These are phyloP conservation scores for Yamadazyma scolyti DNA, from an alignment of 805 yeast genomes.

Conservation along the genomic window DNA sequence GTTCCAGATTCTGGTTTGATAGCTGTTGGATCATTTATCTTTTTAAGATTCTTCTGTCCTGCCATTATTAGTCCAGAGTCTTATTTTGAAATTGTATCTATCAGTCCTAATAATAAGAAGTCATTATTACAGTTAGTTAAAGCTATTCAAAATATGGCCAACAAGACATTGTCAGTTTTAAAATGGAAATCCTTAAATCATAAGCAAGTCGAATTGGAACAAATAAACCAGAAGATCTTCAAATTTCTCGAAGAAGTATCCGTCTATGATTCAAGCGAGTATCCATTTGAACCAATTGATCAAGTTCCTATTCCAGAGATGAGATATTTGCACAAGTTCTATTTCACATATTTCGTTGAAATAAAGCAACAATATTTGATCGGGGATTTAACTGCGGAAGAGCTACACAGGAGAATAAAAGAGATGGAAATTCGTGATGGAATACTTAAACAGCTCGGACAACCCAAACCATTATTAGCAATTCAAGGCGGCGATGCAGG, in stretches of 20 bases:
- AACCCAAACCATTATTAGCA: conserved; percentile 45
- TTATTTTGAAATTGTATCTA: conserved; percentile 28
- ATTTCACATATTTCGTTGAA: conserved; percentile 29
- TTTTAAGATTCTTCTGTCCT: conserved; percentile 83
- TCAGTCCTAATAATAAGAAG: conserved; percentile 46
- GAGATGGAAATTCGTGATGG: conserved; percentile 42
- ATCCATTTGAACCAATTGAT: conserved; percentile 22
- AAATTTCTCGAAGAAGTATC: conserved; percentile 26
- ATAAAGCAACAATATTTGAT: conserved; percentile 27
- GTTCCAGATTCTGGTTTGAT: conserved; percentile 58
- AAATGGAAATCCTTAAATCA: conserved; percentile 58
- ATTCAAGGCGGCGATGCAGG: conserved; percentile 41
- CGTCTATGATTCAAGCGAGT: conserved; percentile 11
- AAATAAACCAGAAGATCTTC: conserved; percentile 24
- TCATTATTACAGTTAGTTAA: conserved; percentile 77
- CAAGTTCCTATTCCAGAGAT: conserved; percentile 34
- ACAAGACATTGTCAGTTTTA: conserved; percentile 63
- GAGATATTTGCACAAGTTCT: conserved; percentile 38
- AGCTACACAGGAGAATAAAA: conserved; percentile 19
- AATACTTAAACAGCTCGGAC: conserved; percentile 49
- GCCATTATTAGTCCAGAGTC: conserved; percentile 87
- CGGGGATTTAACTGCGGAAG: conserved; percentile 15
- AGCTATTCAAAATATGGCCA: conserved; percentile 81
- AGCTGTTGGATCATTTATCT: conserved; percentile 84
- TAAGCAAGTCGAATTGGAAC: conserved; percentile 36